Base-by-base conservation (phyloP, 192 early-diverging fungal genomes). In the Powellomyces hirtus region DNA sequence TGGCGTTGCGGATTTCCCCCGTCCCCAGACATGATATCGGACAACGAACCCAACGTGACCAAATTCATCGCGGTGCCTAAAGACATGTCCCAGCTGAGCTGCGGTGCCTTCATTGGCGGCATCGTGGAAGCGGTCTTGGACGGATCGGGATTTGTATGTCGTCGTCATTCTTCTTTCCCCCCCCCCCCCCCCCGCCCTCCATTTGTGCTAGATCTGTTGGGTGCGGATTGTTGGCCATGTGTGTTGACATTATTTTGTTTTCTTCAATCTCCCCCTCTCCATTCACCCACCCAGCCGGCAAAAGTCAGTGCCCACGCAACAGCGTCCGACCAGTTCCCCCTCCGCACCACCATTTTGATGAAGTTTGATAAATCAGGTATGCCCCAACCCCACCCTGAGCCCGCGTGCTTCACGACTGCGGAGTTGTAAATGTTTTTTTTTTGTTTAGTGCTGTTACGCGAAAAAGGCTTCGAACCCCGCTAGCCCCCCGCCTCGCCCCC, bases 51-150 rank as follows among this genome's bases (percentile, higher is more conserved):
- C 1, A 62, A 88, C 3, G 79, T 97, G 42, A 88, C 88, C 33
- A 91, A 89, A 73, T 98, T 90, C 75, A 94, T 99, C 38, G 94
- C 94, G 6, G 89, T 96, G 6, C 97, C 97, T 2, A 91, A 90
- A 66, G 97, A 99, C 71, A 81, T 96, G 69, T 86, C 94, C 24
- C 88, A 89, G 33, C 87, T 99, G 34, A 97, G 94, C 75, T 91
- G 92, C 6, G 92, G 91, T 37, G 96, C 97, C 4, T 99, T 96
- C 72, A 81, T 97, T 60, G 95, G 93, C 38, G 97, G 97, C 8
- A 89, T 99, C 50, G 91, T 99, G 0, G 97, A 98, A 75, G 95
- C 95, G 5, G 89, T 96, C 20, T 81, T 96, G 60, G 91, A 94
- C 65, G 91, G 92, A 37, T 89, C 85, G 50, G 92, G 93, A 75